Evolutionary conservation across 2,329 filamentous ascomycete species (phyloP).

Genomic region (Reticulascus tulasneorum): DNA sequence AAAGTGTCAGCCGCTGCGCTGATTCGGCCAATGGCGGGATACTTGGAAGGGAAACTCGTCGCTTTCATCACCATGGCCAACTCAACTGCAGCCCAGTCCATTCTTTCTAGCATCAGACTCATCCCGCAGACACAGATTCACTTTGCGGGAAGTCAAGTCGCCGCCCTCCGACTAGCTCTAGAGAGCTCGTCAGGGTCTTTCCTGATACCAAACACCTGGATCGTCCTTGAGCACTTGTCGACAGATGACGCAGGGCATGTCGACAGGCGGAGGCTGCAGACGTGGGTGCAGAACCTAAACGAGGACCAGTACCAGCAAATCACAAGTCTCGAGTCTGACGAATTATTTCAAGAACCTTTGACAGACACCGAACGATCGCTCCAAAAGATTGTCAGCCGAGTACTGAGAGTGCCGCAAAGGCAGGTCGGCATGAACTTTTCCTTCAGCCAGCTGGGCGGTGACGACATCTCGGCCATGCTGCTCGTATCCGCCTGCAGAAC

Average conservation of each 20-base stretch:
- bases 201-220: conserved; percentile 42
- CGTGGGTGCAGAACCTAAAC: conserved; percentile 51
- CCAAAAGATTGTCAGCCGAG: conserved; percentile 32
- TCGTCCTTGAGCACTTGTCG: conserved; percentile 43
- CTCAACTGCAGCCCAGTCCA: conserved; percentile 18
- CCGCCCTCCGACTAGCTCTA: conserved; percentile 26
- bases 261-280: conserved; percentile 42
- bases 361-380: conserved; percentile 35
- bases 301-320: conserved; percentile 42
- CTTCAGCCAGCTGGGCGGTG: conserved; percentile 35
- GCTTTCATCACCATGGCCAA: conserved; percentile 39
- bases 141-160: conserved; percentile 37
- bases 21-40: conserved; percentile 44
- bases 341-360: conserved; percentile 27
- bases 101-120: conserved; percentile 28
- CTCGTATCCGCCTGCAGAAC: conserved; percentile 33
- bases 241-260: conserved; percentile 32
- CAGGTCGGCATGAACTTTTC: conserved; percentile 40
- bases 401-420: conserved; percentile 30
- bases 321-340: conserved; percentile 36
- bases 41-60: conserved; percentile 45
- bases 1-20: conserved; percentile 38
- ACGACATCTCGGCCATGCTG: conserved; percentile 33
- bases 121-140: conserved; percentile 32
- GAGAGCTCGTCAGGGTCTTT: conserved; percentile 25